These are phyloP conservation scores for Orychophragmus violaceus DNA, from an alignment of 345 rosid species.

Conservation along the genomic window DNA sequence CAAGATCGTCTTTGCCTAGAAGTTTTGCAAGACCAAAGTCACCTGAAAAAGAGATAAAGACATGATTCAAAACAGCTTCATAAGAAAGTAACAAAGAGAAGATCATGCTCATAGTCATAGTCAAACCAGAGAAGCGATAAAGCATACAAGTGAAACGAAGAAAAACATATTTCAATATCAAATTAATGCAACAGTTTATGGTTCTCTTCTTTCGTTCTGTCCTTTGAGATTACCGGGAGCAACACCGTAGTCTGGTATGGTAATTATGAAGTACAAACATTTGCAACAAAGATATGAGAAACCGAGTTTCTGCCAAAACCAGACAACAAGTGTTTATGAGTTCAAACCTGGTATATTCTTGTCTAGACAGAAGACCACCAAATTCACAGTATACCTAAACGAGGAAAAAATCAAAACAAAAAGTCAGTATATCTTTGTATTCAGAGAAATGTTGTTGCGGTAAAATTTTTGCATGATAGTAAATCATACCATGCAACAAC, in stretches of 20 bases:
- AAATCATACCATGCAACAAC: slow-evolving; percentile 95
- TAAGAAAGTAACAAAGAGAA: too few relatives aligned
- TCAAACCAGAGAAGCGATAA: too few relatives aligned
- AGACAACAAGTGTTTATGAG: background rate
- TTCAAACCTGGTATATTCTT: slow-evolving; percentile 90
- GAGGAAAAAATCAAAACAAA: background rate
- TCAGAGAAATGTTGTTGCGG: background rate
- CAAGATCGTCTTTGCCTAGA: too few relatives aligned
- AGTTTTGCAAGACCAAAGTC: too few relatives aligned
- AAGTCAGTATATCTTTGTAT: background rate
- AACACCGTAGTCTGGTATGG: slow-evolving; percentile 60
- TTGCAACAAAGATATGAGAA: slow-evolving; percentile 1
- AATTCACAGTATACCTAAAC: slow-evolving; percentile 83
- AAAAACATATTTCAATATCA: too few relatives aligned
- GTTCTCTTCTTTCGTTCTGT: slow-evolving; percentile 76
- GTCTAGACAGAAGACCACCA: slow-evolving; percentile 86
- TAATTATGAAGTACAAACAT: slow-evolving; percentile 45
- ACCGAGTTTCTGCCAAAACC: background rate
- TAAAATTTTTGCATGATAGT: too few relatives aligned
- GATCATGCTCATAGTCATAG: too few relatives aligned
- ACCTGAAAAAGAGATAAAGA: too few relatives aligned
- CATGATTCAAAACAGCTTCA: too few relatives aligned
- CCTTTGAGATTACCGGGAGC: slow-evolving; percentile 70
- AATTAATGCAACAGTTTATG: slow-evolving; percentile 85
- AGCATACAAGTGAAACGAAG: too few relatives aligned